Evolutionary conservation across 1,139 yeast genomes (phyloP).

Genomic region (Debaryomyces subglobosus): DNA sequence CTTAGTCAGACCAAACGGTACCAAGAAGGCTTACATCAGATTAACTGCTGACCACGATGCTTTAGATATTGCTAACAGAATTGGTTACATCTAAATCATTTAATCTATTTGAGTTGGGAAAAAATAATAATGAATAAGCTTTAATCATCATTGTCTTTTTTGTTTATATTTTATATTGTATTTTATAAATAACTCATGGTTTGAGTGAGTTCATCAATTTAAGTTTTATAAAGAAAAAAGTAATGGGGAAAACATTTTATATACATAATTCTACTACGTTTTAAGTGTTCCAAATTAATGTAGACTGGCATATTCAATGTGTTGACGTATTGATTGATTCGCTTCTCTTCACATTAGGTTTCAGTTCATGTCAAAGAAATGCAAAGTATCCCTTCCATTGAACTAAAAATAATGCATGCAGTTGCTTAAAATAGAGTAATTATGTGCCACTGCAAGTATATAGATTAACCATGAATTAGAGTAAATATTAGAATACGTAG

Average conservation of each 20-base stretch:
- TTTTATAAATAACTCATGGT: conserved; percentile 12
- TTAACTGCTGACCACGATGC: conserved; percentile 99
- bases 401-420: background rate
- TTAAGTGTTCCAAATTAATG: background rate
- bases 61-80: conserved; percentile 99
- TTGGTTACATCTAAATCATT: conserved; percentile 84
- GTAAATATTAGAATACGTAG: too few relatives aligned
- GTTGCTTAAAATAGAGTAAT: too few relatives aligned
- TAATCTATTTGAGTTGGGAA: conserved; percentile 7
- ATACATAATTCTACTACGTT: conserved; percentile 11
- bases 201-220: conserved; percentile 11
- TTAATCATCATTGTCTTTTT: conserved; percentile 13
- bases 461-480: too few relatives aligned
- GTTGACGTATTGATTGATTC: too few relatives aligned
- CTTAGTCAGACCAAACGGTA: conserved; percentile 97
- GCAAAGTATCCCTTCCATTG: background rate
- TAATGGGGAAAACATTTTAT: conserved; percentile 12
- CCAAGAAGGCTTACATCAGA: conserved; percentile 99
- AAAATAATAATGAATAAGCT: conserved; percentile 13
- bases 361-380: background rate
- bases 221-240: conserved; percentile 15
- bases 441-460: too few relatives aligned
- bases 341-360: background rate
- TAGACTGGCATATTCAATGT: background rate
- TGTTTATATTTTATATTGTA: conserved; percentile 15